phyloP scores from a whole-genome alignment of 768 basidiomycete species.

The Lactifluus pinguis region DNA sequence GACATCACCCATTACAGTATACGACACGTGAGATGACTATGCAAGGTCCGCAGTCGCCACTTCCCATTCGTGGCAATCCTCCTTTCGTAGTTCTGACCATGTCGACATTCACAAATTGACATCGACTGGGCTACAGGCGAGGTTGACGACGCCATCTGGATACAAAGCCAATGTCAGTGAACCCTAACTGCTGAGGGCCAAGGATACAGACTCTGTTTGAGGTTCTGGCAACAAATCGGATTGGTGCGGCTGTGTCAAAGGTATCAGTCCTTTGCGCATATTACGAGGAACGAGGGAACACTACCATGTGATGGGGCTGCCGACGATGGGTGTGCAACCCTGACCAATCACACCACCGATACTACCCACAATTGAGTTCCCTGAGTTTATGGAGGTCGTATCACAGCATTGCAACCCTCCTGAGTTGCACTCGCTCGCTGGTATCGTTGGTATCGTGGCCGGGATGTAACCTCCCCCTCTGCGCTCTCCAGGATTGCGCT shows the following conservation, averaged over 20 bases:
- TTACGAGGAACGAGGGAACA: not conserved
- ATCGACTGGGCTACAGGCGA: not conserved
- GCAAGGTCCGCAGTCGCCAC: not conserved
- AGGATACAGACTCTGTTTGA: not conserved
- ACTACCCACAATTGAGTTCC: not conserved
- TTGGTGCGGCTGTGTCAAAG: not conserved
- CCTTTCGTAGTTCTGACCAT: not conserved
- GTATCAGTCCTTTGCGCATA: not conserved
- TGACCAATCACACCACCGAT: not conserved
- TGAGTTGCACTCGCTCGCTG: not conserved
- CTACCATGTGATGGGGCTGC: not conserved
- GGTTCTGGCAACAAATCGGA: not conserved
- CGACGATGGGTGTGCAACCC: too few species aligned
- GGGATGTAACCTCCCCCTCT: not conserved
- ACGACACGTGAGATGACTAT: not conserved
- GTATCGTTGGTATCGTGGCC: not conserved
- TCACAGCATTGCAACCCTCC: not conserved
- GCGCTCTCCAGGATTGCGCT: constrained; percentile 1
- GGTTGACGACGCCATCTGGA: not conserved
- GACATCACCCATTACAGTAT: not conserved
- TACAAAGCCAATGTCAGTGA: not conserved
- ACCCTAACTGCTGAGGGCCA: not conserved
- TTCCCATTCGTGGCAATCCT: not conserved
- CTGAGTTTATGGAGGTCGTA: not conserved
- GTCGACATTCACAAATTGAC: not conserved